Evolutionary conservation across 2,329 filamentous ascomycete species (phyloP), one percentile per base, ranked within the genome.

Genomic region (Cercospora sesami): DNA sequence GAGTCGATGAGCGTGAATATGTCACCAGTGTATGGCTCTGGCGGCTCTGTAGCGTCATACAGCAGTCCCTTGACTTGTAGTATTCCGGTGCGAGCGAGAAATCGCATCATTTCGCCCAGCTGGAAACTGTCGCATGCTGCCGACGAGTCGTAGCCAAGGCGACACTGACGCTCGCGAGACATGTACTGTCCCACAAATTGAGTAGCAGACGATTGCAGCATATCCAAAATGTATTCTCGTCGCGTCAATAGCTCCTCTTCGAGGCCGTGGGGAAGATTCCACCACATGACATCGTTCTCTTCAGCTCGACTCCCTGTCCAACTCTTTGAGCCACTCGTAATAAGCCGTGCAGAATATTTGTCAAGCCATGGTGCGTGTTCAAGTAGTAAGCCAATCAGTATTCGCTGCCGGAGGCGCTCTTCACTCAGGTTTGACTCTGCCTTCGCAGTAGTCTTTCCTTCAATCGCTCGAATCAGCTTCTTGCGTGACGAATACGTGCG

Each of bases 91-190:
- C 84, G 84, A 14, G 83, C 80, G 39, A 93, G 85, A 78, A 93
- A 93, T 72, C 88, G 88, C 70, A 92, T 80, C 84, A 91, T 91
- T 79, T 93, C 90, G 23, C 91, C 91, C 0, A 94, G 85, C 78
- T 94, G 91, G 75, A 90, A 94, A 1, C 88, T 89, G 79, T 94
- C 91, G 77, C 91, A 93, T 51, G 90, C 87, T 1, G 85, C 79
- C 69, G 88, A 91, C 2, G 87, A 89, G 74, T 92, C 90, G 78
- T 93, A 93, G 63, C 91, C 90, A 0, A 92, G 84, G 73, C 87
- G 88, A 78, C 91, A 93, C 76, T 93, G 91, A 28, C 83, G 78
- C 30, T 83, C 84, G n/a, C 88, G 86, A 9, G 90, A 90, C 1
- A 87, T 86, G 77, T 93, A 93, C 0, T 91, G 80, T 6, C 78